Evolutionary conservation across 2,329 filamentous ascomycete species (phyloP).

Genomic region (Cryphonectria carpinicola): DNA sequence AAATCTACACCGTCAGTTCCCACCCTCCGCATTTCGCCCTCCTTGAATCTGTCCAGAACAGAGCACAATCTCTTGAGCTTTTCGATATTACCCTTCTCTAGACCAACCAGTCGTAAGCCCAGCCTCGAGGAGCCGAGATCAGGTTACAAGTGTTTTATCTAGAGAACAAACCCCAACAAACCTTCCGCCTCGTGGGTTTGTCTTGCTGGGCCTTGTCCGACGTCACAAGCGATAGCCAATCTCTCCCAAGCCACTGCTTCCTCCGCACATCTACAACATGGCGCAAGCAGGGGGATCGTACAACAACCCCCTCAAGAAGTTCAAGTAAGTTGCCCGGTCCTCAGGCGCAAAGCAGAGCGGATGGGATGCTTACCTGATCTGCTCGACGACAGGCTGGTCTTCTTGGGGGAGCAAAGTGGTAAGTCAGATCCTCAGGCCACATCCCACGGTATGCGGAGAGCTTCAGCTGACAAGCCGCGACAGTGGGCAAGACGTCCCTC

Average conservation of each 20-base stretch:
- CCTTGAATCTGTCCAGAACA: constrained; percentile 19
- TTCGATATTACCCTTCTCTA: not conserved
- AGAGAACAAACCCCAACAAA: not conserved
- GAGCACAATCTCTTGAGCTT: not conserved
- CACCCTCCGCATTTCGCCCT: not conserved
- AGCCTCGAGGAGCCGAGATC: not conserved
- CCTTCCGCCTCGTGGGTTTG: not conserved
- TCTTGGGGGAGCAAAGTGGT: constrained; percentile 98
- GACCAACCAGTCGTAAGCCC: not conserved
- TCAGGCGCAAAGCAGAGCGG: not conserved
- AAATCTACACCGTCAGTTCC: constrained; percentile 20
- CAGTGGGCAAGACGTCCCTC: constrained; percentile 97
- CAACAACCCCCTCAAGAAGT: constrained; percentile 99
- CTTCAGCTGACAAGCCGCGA: constrained; percentile 10
- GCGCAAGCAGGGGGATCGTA: constrained; percentile 84
- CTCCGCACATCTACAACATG: constrained; percentile 60
- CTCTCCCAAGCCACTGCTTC: constrained; percentile 26
- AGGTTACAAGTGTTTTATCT: not conserved
- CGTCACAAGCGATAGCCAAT: constrained; percentile 4
- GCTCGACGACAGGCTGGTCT: constrained; percentile 73
- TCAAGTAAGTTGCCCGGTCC: constrained; percentile 70
- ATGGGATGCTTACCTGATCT: constrained; percentile 24
- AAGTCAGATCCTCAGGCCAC: constrained; percentile 44
- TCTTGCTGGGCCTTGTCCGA: constrained; percentile 3
- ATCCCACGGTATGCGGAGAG: not conserved